Evolutionary conservation across 495 filamentous ascomycete genomes (phyloP).

Genomic region (Penicillium lividum): DNA sequence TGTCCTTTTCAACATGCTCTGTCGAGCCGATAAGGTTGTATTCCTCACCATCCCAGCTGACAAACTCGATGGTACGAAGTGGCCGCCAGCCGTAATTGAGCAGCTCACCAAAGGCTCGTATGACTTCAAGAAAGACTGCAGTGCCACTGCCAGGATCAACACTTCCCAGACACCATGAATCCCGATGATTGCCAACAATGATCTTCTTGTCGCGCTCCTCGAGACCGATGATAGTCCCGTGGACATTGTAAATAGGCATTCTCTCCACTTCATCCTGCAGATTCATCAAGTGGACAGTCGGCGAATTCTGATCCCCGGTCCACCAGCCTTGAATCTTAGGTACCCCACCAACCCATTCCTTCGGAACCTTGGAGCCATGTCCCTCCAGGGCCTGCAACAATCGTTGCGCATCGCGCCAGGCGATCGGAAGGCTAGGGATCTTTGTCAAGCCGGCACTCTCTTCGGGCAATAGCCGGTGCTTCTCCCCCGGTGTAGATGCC

Average conservation of each 20-base stretch:
- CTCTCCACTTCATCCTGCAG: constrained; percentile 79
- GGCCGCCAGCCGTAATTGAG: constrained; percentile 79
- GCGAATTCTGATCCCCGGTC: constrained; percentile 76
- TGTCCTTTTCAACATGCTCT: constrained; percentile 80
- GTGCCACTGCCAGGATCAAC: constrained; percentile 85
- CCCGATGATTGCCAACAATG: constrained; percentile 90
- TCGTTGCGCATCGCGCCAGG: constrained; percentile 83
- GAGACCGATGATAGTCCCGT: constrained; percentile 76
- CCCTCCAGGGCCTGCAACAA: constrained; percentile 78
- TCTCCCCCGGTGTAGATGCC: constrained; percentile 69
- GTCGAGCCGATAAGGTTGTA: constrained; percentile 95
- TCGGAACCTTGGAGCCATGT: constrained; percentile 67
- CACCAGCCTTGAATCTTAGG: constrained; percentile 74
- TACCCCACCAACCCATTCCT: constrained; percentile 76
- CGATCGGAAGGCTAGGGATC: constrained; percentile 85
- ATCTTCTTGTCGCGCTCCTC: constrained; percentile 84
- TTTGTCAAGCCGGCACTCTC: constrained; percentile 71
- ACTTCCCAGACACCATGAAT: constrained; percentile 90
- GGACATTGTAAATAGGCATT: constrained; percentile 87
- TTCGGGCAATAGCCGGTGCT: constrained; percentile 61
- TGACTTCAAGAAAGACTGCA: constrained; percentile 85
- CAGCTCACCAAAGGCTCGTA: constrained; percentile 78
- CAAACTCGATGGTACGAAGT: constrained; percentile 89
- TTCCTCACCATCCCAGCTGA: constrained; percentile 90
- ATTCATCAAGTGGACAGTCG: constrained; percentile 81